These are phyloP conservation scores for Neurospora sp. DNA, from an alignment of 495 filamentous ascomycete genomes.

Conservation along the genomic window DNA sequence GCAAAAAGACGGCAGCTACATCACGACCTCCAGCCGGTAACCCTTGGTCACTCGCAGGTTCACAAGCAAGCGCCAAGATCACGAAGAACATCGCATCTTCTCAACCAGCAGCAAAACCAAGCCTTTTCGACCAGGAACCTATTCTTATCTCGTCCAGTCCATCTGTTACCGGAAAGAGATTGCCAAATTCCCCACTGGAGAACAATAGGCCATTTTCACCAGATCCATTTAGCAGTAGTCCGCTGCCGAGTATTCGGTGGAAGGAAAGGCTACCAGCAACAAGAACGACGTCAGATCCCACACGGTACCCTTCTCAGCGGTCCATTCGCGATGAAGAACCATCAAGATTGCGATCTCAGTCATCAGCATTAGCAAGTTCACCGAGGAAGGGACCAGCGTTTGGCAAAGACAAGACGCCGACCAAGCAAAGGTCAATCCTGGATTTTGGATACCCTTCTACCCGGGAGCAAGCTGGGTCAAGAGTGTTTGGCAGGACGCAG, in stretches of 20 bases:
- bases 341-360: neutral
- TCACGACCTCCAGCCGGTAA: conserved; percentile 16
- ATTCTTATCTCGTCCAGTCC: conserved; percentile 39
- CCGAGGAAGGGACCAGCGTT: conserved; percentile 1
- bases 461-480: neutral
- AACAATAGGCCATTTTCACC: conserved; percentile 19
- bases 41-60: conserved; percentile 36
- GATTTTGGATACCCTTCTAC: conserved; percentile 4
- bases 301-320: neutral
- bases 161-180: conserved; percentile 8
- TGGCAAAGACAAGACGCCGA: neutral
- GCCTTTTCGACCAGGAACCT: conserved; percentile 13
- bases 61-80: conserved; percentile 25
- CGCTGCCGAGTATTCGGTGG: neutral
- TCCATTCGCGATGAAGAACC: neutral
- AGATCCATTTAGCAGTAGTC: conserved; percentile 22
- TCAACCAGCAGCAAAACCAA: conserved; percentile 1
- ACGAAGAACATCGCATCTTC: conserved; percentile 11
- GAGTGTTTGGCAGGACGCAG: neutral
- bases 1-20: conserved; percentile 8
- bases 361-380: neutral
- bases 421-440: conserved; percentile 9
- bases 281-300: neutral
- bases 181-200: neutral
- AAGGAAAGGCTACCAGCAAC: neutral